A percentile compares a stretch with the other conserved stretches of the same genome.
Conservation (phyloP, 768 basidiomycete genomes). For the Tricholoma hemisulphureum region DNA sequence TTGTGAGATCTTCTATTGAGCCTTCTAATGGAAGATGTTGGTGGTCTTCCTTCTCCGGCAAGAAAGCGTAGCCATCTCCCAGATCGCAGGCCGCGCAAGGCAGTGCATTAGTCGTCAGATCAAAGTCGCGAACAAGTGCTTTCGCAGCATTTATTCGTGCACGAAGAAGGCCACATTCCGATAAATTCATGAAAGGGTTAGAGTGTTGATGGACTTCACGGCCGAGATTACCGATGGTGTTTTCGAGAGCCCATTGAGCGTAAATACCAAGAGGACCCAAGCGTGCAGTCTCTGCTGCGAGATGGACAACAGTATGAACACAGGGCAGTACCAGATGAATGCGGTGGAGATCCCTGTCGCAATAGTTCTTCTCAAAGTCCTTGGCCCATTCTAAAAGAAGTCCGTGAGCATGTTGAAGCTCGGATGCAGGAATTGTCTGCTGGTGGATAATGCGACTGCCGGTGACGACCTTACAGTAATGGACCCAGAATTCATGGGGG, state of each 20-base stretch:
- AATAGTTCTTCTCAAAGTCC: background rate
- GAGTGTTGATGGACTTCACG: constrained; percentile 13
- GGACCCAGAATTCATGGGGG: background rate
- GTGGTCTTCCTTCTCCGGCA: background rate
- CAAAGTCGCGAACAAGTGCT: background rate
- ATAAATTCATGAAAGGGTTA: constrained; percentile 15
- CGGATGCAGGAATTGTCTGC: background rate
- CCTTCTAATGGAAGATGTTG: background rate
- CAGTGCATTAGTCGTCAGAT: background rate
- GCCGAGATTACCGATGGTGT: constrained; percentile 6
- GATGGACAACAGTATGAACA: background rate
- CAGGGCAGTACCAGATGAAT: background rate
- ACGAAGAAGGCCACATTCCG: background rate
- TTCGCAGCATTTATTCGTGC: background rate
- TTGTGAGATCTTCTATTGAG: background rate
- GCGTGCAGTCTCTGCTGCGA: background rate
- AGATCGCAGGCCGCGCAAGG: background rate
- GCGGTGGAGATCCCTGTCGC: background rate
- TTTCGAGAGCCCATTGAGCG: constrained; percentile 18
- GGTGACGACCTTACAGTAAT: background rate
- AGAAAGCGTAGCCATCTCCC: background rate
- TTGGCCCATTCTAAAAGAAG: background rate
- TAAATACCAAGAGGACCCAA: constrained; percentile 18
- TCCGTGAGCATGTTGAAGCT: background rate
- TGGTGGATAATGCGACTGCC: background rate